phyloP scores from a whole-genome alignment of 2,329 filamentous ascomycete genomes.

The Pseudogymnoascus sp. region DNA sequence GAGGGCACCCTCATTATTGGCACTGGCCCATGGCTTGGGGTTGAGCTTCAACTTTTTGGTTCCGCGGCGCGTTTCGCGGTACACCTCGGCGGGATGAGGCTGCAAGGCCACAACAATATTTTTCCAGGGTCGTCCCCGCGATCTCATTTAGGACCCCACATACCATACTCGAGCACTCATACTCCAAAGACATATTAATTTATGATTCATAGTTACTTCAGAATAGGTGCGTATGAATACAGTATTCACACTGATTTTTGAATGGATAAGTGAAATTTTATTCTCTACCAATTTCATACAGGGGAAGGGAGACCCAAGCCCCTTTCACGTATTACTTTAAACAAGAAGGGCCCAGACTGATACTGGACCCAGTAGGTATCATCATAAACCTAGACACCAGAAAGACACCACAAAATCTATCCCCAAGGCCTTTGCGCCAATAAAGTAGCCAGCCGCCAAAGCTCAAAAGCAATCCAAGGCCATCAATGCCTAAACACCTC shows the following conservation, averaged over 20 bases:
- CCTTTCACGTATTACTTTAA: constrained; percentile 1
- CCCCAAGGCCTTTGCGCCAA: neutral
- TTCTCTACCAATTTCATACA: neutral
- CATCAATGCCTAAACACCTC: neutral
- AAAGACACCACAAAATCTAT: neutral
- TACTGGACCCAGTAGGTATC: neutral
- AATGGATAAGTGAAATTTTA: neutral
- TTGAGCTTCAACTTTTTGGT: neutral
- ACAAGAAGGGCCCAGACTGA: neutral
- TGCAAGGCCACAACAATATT: constrained; percentile 7
- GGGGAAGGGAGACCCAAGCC: neutral
- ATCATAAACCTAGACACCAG: neutral
- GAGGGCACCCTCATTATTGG: constrained; percentile 11
- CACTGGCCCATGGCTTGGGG: constrained; percentile 4
- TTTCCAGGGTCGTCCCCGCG: constrained; percentile 2
- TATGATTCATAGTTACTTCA: neutral
- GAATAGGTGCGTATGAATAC: neutral
- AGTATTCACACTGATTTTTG: neutral
- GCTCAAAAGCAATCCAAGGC: neutral
- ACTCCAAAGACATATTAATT: neutral
- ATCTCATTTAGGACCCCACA: neutral
- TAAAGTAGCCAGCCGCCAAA: constrained; percentile 1
- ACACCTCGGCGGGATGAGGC: neutral
- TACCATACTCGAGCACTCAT: neutral
- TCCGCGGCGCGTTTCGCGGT: neutral